Percentiles rank a stretch among this genome's conserved stretches.
These are phyloP conservation scores for Penicillium sp. DNA, from an alignment of 2,329 filamentous ascomycete genomes.

Conservation along the genomic window DNA sequence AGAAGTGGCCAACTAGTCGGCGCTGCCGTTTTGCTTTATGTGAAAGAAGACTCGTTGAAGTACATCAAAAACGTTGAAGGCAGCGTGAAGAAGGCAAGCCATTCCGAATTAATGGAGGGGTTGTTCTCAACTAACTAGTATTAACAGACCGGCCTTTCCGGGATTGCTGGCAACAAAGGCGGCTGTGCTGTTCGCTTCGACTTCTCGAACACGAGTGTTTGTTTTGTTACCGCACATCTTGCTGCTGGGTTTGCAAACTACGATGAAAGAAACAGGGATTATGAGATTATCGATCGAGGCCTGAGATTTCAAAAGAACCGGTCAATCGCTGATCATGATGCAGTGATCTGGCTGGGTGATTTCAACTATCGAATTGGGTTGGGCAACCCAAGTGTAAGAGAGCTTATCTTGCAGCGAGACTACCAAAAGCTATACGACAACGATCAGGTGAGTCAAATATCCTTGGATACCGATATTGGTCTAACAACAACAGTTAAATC, in stretches of 20 bases:
- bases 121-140: constrained; percentile 14
- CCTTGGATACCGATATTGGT: neutral
- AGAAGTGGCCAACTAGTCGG: constrained; percentile 93
- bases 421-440: constrained; percentile 82
- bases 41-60: constrained; percentile 71
- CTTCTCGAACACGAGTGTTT: constrained; percentile 86
- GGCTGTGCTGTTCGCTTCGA: constrained; percentile 95
- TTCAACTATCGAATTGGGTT: constrained; percentile 98
- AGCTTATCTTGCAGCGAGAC: constrained; percentile 69
- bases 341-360: constrained; percentile 92
- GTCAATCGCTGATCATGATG: constrained; percentile 86
- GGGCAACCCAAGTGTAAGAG: constrained; percentile 71
- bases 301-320: constrained; percentile 87
- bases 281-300: constrained; percentile 81
- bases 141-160: constrained; percentile 75
- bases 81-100: constrained; percentile 74
- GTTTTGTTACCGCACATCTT: constrained; percentile 93
- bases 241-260: constrained; percentile 96
- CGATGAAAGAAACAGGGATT: constrained; percentile 92
- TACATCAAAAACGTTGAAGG: constrained; percentile 97
- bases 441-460: constrained; percentile 63
- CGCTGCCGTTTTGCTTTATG: constrained; percentile 87
- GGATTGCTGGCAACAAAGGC: constrained; percentile 97
- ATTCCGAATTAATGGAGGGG: neutral
- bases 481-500: constrained; percentile 64